Conservation (phyloP, 2,329 filamentous ascomycete genomes). For the Tolypocladium capitatum region DNA sequence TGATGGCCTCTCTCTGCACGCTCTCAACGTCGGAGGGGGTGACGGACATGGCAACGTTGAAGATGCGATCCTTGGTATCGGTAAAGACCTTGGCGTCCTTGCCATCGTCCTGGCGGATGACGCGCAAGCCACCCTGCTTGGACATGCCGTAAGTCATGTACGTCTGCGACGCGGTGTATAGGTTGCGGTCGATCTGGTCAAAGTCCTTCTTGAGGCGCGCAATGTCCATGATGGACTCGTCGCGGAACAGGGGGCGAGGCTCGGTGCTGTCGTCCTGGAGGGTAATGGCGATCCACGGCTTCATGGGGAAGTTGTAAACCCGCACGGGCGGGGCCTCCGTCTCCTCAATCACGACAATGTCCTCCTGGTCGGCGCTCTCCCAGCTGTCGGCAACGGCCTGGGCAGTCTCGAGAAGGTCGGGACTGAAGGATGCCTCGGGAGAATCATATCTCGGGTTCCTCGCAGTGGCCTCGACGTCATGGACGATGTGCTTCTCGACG, state of each 20-base stretch:
- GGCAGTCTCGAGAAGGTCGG: slow-evolving; percentile 34
- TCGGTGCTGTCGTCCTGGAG: slow-evolving; percentile 47
- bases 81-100: slow-evolving; percentile 86
- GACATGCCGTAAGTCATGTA: slow-evolving; percentile 93
- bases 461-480: slow-evolving; percentile 35
- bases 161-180: slow-evolving; percentile 76
- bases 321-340: slow-evolving; percentile 53
- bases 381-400: slow-evolving; percentile 65
- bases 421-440: slow-evolving; percentile 32
- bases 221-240: slow-evolving; percentile 79
- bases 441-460: slow-evolving; percentile 28
- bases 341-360: slow-evolving; percentile 52
- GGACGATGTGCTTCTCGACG: slow-evolving; percentile 7
- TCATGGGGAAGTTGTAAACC: slow-evolving; percentile 94
- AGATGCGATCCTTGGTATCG: slow-evolving; percentile 82
- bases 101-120: slow-evolving; percentile 90
- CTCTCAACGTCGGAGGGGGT: slow-evolving; percentile 42
- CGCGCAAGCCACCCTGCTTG: slow-evolving; percentile 81
- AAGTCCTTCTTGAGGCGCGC: slow-evolving; percentile 94
- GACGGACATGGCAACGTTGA: slow-evolving; percentile 78
- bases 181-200: slow-evolving; percentile 87
- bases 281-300: slow-evolving; percentile 83
- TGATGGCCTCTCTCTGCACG: slow-evolving; percentile 62
- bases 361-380: slow-evolving; percentile 73
- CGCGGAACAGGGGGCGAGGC: slow-evolving; percentile 51